Base-by-base conservation (phyloP, 2,329 filamentous ascomycete species). In the Aspergillus hiratsukae region DNA sequence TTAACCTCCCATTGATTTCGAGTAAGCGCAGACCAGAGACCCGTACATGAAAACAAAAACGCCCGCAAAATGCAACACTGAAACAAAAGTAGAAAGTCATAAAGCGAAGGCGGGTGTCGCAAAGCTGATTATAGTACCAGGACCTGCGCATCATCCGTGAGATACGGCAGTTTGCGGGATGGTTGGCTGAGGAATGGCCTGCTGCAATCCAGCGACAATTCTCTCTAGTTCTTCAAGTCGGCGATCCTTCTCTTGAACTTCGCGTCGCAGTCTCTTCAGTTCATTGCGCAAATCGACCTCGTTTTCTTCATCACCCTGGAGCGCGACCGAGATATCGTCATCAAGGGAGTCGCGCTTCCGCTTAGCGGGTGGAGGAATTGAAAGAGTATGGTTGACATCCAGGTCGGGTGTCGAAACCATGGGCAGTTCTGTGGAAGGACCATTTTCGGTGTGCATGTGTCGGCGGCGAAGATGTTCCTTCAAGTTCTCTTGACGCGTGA, bases 401-500 rank as follows among this genome's bases (percentile, higher is more conserved):
- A 69, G 63, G 54, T 72, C 67, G 48, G 66, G 53, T 28, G 58
- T 63, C 52, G 58, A 65, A 56, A 68, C 67, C 48, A 62, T 75
- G 4, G 76, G 58, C 7, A 68, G 55, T 11, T 68, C 68, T 11
- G 67, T 63, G 9, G 67, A 61, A 19, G 66, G 59, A 2, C 66
- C 69, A 43, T 70, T 72, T 31, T 74, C 73, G 1, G 61, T 68
- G 55, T 81, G 80, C 45, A 83, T 87, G 71, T 97, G 93, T n/a
- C 95, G 90, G 27, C 93, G 87, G 21, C 93, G 88, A 19, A 97
- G 79, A 74, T 97, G 93, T 75, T 97, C 93, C 69, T 93, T 91
- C 3, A 97, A 80, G 66, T 97, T 97, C 75, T 97, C 93, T 68
- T 92, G 89, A 51, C 93, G 86, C 8, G 92, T 95, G 72, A 97